These are phyloP conservation scores for Fusarium setosum DNA, from an alignment of 2,329 filamentous ascomycete genomes.

Conservation along the genomic window DNA sequence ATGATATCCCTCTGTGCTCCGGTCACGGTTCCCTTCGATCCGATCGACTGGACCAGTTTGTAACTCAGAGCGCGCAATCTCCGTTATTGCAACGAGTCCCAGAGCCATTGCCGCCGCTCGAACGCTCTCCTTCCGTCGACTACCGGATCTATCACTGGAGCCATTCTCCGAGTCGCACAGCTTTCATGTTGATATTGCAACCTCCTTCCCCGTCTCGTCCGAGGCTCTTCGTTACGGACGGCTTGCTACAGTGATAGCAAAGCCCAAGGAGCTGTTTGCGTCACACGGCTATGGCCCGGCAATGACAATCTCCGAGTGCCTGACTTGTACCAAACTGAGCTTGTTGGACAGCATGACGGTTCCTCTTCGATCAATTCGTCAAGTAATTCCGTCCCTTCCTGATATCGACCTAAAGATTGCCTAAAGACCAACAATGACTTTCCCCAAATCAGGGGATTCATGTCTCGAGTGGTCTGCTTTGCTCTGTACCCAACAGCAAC, in stretches of 20 bases:
- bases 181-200: conserved; percentile 15
- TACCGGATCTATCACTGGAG: conserved; percentile 35
- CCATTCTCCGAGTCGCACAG: conserved; percentile 24
- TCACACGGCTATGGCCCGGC: conserved; percentile 21
- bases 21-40: background rate
- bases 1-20: background rate
- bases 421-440: too few species aligned
- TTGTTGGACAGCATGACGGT: conserved; percentile 13
- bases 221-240: conserved; percentile 18
- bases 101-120: background rate
- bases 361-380: background rate
- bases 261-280: conserved; percentile 33
- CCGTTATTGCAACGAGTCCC: conserved; percentile 4
- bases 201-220: conserved; percentile 29
- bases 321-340: conserved; percentile 11
- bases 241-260: conserved; percentile 11
- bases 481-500: too few species aligned
- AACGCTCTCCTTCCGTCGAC: background rate
- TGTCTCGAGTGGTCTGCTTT: too few species aligned
- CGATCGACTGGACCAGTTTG: background rate
- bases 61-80: background rate
- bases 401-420: background rate
- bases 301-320: conserved; percentile 22
- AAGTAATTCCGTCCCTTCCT: background rate
- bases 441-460: too few species aligned